These are phyloP conservation scores for Kuraishia floccosa DNA, from an alignment of 805 yeast genomes.

Conservation along the genomic window DNA sequence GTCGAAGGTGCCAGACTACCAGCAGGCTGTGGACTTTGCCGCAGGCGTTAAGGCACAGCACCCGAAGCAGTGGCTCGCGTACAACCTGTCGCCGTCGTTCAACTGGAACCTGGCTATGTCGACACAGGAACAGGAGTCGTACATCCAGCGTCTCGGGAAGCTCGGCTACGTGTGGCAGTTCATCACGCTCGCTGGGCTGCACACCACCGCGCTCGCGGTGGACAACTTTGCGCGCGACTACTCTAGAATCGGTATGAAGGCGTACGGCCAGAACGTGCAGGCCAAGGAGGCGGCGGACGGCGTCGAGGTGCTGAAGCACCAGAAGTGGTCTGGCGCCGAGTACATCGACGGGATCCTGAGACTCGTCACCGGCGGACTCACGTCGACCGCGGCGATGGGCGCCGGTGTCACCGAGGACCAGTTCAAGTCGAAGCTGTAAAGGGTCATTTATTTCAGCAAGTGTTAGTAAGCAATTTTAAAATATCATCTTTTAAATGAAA, in stretches of 20 bases:
- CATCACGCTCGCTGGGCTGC: slow-evolving; percentile 94
- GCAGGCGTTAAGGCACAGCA: slow-evolving; percentile 71
- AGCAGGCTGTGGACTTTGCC: slow-evolving; percentile 91
- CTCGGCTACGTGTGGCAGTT: slow-evolving; percentile 97
- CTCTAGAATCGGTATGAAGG: slow-evolving; percentile 83
- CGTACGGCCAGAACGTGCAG: slow-evolving; percentile 84
- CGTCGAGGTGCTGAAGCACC: slow-evolving; percentile 95
- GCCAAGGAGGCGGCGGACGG: slow-evolving; percentile 77
- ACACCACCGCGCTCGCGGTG: slow-evolving; percentile 87
- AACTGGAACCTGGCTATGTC: slow-evolving; percentile 96
- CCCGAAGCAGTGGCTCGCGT: slow-evolving; percentile 94
- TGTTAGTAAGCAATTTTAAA: not conserved
- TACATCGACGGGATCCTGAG: slow-evolving; percentile 86
- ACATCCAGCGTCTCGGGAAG: slow-evolving; percentile 74
- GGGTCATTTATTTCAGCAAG: not conserved
- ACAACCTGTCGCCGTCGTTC: slow-evolving; percentile 94
- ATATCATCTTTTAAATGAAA: no score
- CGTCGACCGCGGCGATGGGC: slow-evolving; percentile 97
- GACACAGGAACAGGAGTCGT: slow-evolving; percentile 77
- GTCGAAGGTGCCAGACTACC: slow-evolving; percentile 86
- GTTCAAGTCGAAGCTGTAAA: slow-evolving; percentile 43
- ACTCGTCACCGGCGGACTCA: slow-evolving; percentile 87
- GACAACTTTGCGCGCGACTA: slow-evolving; percentile 76
- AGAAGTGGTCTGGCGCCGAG: slow-evolving; percentile 98
- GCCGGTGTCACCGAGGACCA: slow-evolving; percentile 97